Evolutionary conservation across 495 filamentous ascomycete species (phyloP), one percentile per base, ranked within the genome.

Genomic region (Jackrogersella multiformis): DNA sequence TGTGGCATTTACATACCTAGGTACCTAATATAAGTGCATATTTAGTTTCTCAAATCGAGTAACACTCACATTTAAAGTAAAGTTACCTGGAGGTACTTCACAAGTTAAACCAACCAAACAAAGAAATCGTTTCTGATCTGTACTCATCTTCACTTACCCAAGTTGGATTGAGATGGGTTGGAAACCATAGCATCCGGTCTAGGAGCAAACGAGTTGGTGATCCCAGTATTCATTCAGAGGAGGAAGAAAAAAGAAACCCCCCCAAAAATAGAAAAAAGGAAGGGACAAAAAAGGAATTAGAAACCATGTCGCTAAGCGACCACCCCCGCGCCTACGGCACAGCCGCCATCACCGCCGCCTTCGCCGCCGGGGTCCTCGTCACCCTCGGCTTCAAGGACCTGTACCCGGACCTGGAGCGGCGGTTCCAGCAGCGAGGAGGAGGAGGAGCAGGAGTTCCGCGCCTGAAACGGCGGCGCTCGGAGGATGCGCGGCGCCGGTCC

Each of bases 321-420:
- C 81, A 86, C 46, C 84, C 84, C 3, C 77, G 77, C 64, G 83
- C 76, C 61, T 86, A 86, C 70, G 82, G 83, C 79, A 83, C 83
- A 2, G 84, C 81, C 26, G 84, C 82, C 51, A 75, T 92, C 28
- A 81, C 88, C 36, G 80, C 86, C 2, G 92, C 92, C 57, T 96
- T 97, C 67, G 69, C 87, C 32, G 85, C 90, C 15, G 93, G 92
- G 13, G 83, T 92, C 48, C 74, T 90, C 35, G 71, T 92, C 35
- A 92, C 92, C 0, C 73, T 94, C 0, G 86, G 88, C 42, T 88
- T 90, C 78, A 92, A 91, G 72, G 89, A 93, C 64, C 65, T 92
- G 20, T 91, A 90, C 71, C 86, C 89, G 4, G 87, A 90, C 58
- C 79, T 90, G 38, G 88, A 91, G 70, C 76, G 82, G 1, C 82